Percentiles rank a stretch among this genome's conserved stretches.
phyloP scores from a whole-genome alignment of 306 rosid species.

The Elaeagnus macrophylla region DNA sequence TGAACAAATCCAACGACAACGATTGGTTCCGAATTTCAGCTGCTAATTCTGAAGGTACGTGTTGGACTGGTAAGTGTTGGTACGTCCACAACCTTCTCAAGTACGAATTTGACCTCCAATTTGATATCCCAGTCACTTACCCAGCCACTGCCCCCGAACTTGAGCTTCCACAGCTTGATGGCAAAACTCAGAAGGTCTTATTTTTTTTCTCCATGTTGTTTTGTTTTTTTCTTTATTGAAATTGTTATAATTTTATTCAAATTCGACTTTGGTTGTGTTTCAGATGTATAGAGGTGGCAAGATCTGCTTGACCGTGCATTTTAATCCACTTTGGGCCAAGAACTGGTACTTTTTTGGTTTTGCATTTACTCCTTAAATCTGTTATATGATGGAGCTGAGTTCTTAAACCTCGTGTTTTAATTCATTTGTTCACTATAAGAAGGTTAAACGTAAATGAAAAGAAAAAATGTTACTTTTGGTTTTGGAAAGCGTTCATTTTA shows the following conservation, averaged over 20 bases:
- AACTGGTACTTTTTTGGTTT: constrained; percentile 48
- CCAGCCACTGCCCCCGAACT: constrained; percentile 97
- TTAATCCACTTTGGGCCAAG: constrained; percentile 99
- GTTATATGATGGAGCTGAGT: no score
- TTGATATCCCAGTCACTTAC: constrained; percentile 82
- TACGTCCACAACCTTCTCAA: constrained; percentile 91
- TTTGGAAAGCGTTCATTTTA: no score
- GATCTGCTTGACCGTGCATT: constrained; percentile 93
- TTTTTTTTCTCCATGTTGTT: neutral
- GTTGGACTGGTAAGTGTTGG: constrained; percentile 99
- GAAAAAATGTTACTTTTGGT: no score
- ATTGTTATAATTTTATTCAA: neutral
- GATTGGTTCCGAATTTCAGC: constrained; percentile 98
- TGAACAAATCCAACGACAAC: constrained; percentile 97
- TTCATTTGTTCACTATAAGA: no score
- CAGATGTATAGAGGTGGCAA: constrained; percentile 99
- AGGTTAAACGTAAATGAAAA: no score
- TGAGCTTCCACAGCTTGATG: constrained; percentile 92
- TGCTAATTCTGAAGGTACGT: constrained; percentile 78
- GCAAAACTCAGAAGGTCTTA: constrained; percentile 84
- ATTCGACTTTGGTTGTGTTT: constrained; percentile 9
- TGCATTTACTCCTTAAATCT: no score
- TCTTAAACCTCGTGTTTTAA: no score
- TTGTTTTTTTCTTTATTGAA: neutral
- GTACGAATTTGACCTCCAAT: constrained; percentile 97